phyloP scores from a whole-genome alignment of 2,329 filamentous ascomycete genomes.

The Huntiella omanensis region DNA sequence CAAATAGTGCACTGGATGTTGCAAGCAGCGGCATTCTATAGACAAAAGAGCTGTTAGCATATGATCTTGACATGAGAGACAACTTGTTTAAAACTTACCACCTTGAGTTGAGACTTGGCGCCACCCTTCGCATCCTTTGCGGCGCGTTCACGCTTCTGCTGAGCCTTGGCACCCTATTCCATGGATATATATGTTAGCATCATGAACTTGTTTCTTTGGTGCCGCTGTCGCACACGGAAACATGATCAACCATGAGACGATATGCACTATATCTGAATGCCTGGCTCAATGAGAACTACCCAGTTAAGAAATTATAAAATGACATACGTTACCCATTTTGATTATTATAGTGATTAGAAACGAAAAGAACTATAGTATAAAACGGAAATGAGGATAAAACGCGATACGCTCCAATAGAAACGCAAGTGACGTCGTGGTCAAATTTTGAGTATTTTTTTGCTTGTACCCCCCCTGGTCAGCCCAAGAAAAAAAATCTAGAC shows the following conservation, averaged over 20 bases:
- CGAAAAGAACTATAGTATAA: background rate
- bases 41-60: background rate
- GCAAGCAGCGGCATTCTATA: conserved; percentile 52
- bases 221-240: background rate
- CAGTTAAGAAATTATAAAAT: background rate
- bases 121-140: conserved; percentile 37
- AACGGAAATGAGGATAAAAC: too few species aligned
- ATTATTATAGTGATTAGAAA: background rate
- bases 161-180: conserved; percentile 42
- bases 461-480: too few species aligned
- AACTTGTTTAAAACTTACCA: conserved; percentile 26
- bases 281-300: too few species aligned
- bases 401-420: too few species aligned
- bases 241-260: too few species aligned
- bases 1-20: conserved; percentile 60
- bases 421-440: too few species aligned
- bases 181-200: background rate
- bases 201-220: background rate
- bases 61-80: background rate
- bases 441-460: too few species aligned
- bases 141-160: conserved; percentile 56
- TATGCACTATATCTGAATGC: too few species aligned
- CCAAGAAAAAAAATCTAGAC: too few species aligned
- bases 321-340: conserved; percentile 14
- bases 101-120: conserved; percentile 51